Percentiles rank a stretch among this genome's conserved stretches.
Evolutionary conservation across 495 filamentous ascomycete genomes (phyloP).

Genomic region (Emericellopsis terricola): DNA sequence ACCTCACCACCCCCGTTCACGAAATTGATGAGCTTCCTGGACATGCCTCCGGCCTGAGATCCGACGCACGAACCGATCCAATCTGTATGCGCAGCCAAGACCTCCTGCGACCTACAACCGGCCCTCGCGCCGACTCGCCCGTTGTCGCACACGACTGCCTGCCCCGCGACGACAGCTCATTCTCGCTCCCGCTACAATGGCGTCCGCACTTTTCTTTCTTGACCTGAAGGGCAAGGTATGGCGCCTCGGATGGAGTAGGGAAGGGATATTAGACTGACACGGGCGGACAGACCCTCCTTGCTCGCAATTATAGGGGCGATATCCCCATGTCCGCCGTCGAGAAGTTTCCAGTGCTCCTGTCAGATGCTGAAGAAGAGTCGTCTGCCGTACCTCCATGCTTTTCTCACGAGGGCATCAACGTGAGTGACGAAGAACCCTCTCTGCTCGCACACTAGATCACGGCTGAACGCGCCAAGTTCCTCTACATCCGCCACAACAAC

Average conservation of each 20-base stretch:
- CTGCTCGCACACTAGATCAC: neutral
- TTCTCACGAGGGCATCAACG: conserved; percentile 96
- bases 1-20: no score
- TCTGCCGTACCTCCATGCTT: conserved; percentile 97
- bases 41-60: no score
- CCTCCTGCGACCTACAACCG: no score
- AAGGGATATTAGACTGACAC: conserved; percentile 2
- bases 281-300: conserved; percentile 69
- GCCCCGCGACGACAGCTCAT: conserved; percentile 1
- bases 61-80: no score
- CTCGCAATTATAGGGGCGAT: conserved; percentile 96
- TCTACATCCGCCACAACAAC: conserved; percentile 99
- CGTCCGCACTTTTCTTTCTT: conserved; percentile 96
- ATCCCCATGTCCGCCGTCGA: conserved; percentile 99
- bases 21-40: no score
- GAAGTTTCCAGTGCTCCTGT: conserved; percentile 91
- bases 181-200: conserved; percentile 39
- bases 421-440: conserved; percentile 23
- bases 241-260: conserved; percentile 2
- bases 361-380: conserved; percentile 98
- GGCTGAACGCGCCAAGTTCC: conserved; percentile 43
- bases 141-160: no score
- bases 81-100: no score
- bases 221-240: conserved; percentile 98
- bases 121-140: no score